Conservation (phyloP, 1,284 basidiomycete species). For the Puccinia hordei region DNA sequence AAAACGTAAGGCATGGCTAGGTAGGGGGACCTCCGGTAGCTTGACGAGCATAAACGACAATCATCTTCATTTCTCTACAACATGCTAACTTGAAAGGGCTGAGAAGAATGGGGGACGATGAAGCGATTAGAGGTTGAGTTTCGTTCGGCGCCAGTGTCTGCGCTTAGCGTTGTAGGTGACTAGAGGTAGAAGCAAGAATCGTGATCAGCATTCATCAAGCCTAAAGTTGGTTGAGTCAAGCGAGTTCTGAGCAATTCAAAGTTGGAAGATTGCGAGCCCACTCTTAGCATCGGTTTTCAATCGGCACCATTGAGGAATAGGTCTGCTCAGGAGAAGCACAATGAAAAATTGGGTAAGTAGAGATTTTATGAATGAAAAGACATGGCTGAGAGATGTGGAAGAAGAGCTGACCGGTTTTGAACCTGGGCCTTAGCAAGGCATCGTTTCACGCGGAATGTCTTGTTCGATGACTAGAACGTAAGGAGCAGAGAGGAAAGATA, state of each 20-base stretch:
- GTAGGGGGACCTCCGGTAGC: background rate
- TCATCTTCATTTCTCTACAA: background rate
- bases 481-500: conserved; percentile 54
- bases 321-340: conserved; percentile 63
- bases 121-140: conserved; percentile 76
- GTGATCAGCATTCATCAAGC: background rate
- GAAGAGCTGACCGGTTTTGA: conserved; percentile 80
- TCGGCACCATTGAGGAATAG: conserved; percentile 98
- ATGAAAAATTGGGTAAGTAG: background rate
- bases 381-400: conserved; percentile 3
- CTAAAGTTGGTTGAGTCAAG: background rate
- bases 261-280: conserved; percentile 61
- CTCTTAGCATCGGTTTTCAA: conserved; percentile 94
- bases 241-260: background rate
- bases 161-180: conserved; percentile 85
- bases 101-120: background rate
- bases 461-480: conserved; percentile 78
- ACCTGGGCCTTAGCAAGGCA: conserved; percentile 92
- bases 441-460: conserved; percentile 93
- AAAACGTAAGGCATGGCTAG: background rate
- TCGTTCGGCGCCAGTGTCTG: conserved; percentile 90
- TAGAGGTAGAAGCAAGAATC: conserved; percentile 10
- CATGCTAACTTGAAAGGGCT: background rate
- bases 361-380: background rate
- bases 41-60: background rate